Evolutionary conservation across 805 yeast genomes (phyloP), one percentile per base, ranked within the genome.

Genomic region (Metschnikowia vanudenii): DNA sequence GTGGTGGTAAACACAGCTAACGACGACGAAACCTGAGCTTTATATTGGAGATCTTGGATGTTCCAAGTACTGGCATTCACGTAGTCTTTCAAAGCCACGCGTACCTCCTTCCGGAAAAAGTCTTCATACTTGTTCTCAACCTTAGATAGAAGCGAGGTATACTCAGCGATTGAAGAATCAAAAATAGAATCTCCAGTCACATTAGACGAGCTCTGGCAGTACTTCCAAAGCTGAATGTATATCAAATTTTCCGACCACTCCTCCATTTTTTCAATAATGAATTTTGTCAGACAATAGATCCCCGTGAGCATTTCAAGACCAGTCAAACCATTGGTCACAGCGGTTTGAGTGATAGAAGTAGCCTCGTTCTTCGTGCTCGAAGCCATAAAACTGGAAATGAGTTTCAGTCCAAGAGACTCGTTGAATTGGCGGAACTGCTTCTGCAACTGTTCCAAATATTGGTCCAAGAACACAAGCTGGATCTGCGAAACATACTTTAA

Each of bases 331-430:
- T 61, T 56, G 75, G 98, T 91, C 67, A 92, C 92, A 68, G 91
- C 97, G 60, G 97, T 97, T 82, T 94, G 99, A 81, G 97, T 89
- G 66, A 97, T 86, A 3, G 34, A 11, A 10, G 19, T 45, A 5
- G 46, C 18, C 13, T 53, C 58, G 5, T 13, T 35, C n/a, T 52
- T 50, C 14, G 41, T 37, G 12, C 33, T 48, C 4, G 36, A 20
- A 1, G 75, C 71, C 5, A 72, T 63, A 30, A 67, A 61, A 19
- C 64, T 60, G 38, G 68, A 49, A 7, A 68, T 64, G 28, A 60
- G 54, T 50, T 63, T 68, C 59, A 55, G 65, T 37, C 60, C 60
- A 47, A 59, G 64, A 5, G 61, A 51, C 13, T 71, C 76, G 39
- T 71, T 76, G 50, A 77, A 72, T 2, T 72, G 71, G 28, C 68